phyloP scores from a whole-genome alignment of 2,329 filamentous ascomycete species.

The Exophiala phaeomuriformis region DNA sequence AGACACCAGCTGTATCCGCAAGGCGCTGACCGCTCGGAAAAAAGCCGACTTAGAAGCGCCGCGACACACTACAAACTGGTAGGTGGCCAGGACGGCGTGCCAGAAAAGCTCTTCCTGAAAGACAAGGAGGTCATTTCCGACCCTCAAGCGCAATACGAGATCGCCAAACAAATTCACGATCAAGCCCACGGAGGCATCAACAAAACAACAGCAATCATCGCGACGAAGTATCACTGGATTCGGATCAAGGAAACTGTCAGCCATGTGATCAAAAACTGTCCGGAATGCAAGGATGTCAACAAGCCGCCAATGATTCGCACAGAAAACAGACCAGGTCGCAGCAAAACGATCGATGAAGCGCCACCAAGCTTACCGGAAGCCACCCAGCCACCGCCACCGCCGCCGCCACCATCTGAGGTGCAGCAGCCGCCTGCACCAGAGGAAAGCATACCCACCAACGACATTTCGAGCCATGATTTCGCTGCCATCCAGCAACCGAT shows the following conservation, averaged over 20 bases:
- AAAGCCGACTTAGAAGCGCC: constrained; percentile 85
- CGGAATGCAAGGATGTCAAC: constrained; percentile 74
- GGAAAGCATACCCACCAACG: constrained; percentile 11
- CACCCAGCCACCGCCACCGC: constrained; percentile 1
- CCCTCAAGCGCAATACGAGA: constrained; percentile 81
- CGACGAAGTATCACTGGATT: constrained; percentile 94
- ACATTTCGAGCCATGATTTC: constrained; percentile 20
- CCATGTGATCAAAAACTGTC: constrained; percentile 85
- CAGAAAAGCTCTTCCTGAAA: constrained; percentile 85
- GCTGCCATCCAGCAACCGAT: constrained; percentile 22
- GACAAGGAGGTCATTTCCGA: constrained; percentile 96
- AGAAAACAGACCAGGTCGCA: constrained; percentile 26
- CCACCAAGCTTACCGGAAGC: constrained; percentile 7
- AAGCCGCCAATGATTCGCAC: constrained; percentile 46
- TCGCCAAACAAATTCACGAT: constrained; percentile 69
- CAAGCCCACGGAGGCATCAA: constrained; percentile 86
- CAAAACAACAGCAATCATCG: constrained; percentile 91
- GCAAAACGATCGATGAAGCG: constrained; percentile 24
- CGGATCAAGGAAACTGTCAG: constrained; percentile 96
- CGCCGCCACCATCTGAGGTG: constrained; percentile 6
- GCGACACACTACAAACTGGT: constrained; percentile 89
- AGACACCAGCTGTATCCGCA: constrained; percentile 90
- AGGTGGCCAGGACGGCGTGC: constrained; percentile 41
- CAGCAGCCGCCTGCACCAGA: constrained; percentile 3
- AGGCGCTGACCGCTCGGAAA: constrained; percentile 89